phyloP scores from a whole-genome alignment of 140 eudicot species.

The Erigeron philadelphicus region DNA sequence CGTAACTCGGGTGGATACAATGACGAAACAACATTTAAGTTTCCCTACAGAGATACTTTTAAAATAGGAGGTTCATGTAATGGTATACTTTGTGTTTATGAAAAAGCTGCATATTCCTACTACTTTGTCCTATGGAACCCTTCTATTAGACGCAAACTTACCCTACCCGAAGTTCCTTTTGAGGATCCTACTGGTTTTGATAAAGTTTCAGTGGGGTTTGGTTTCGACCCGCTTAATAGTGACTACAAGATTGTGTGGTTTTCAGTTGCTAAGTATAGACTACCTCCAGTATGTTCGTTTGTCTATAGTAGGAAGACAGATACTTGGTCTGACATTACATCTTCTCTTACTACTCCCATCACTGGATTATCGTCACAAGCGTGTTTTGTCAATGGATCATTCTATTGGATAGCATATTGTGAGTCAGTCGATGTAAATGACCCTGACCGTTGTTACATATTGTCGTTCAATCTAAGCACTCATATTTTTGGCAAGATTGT shows the following conservation, averaged over 20 bases:
- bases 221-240: background rate
- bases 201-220: background rate
- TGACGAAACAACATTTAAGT: conserved; percentile 2
- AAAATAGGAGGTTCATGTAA: conserved; percentile 13
- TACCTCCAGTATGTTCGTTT: background rate
- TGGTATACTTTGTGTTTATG: conserved; percentile 4
- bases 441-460: background rate
- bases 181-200: background rate
- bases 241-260: conserved; percentile 13
- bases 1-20: background rate
- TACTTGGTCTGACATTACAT: background rate
- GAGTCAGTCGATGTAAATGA: background rate
- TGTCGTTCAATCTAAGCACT: conserved; percentile 31
- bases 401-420: background rate
- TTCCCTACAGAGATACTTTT: background rate
- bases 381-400: background rate
- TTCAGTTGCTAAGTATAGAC: background rate
- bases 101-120: background rate
- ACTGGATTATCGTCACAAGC: background rate
- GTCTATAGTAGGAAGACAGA: background rate
- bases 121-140: background rate
- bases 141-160: background rate
- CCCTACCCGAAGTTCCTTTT: background rate
- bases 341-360: background rate
- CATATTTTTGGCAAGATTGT: conserved; percentile 30